phyloP scores from a whole-genome alignment of 108 stramenopile species.

The Nannochloropsis granulata region DNA sequence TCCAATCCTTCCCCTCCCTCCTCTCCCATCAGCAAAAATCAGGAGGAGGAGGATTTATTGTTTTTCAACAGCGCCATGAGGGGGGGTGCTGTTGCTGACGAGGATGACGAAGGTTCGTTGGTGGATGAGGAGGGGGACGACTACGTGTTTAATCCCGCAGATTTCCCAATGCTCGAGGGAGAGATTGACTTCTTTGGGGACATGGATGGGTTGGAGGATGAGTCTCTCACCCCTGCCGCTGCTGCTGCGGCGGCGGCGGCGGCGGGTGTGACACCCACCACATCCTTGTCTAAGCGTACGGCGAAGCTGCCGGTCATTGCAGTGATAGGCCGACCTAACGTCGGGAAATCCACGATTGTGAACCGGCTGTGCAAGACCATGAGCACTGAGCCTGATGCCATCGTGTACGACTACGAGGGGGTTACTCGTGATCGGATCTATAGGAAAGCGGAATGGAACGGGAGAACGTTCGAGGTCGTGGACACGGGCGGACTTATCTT shows the following conservation, averaged over 20 bases:
- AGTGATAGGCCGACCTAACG: conserved; percentile 28
- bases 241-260: neutral
- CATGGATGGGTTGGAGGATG: neutral
- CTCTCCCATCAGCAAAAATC: neutral
- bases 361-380: conserved; percentile 47
- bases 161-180: neutral
- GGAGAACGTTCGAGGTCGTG: conserved; percentile 53
- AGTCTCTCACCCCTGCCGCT: neutral
- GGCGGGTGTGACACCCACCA: neutral
- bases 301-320: neutral
- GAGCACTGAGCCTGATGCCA: conserved; percentile 36
- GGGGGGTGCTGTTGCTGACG: neutral
- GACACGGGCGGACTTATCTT: conserved; percentile 93
- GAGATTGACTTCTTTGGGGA: neutral
- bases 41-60: neutral
- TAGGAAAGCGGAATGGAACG: conserved; percentile 60
- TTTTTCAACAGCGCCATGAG: too few relatives aligned
- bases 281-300: neutral
- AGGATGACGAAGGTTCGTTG: neutral
- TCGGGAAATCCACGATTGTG: conserved; percentile 38
- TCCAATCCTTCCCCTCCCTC: neutral
- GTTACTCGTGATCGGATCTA: conserved; percentile 91
- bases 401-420: conserved; percentile 83
- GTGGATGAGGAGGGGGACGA: neutral
- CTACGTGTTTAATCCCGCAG: neutral